Conservation (phyloP, 306 rosid genomes). For the Gastrolobium bilobum region DNA sequence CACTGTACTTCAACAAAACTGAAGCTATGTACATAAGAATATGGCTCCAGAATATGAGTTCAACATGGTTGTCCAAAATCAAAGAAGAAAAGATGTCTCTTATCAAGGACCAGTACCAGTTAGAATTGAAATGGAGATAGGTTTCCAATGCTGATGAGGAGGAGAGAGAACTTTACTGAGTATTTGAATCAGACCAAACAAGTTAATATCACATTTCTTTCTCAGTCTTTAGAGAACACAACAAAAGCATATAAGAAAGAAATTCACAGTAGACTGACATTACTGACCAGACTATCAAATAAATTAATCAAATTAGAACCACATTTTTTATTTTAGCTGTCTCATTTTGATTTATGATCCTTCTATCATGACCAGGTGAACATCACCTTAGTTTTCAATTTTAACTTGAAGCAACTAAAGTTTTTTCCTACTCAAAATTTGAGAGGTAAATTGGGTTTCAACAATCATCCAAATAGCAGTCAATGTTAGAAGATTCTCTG, state of each 20-base stretch:
- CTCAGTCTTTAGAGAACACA: not conserved
- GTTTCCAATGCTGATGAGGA: conserved; percentile 23
- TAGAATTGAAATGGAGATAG: conserved; percentile 10
- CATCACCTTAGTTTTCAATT: conserved; percentile 10
- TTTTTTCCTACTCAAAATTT: not conserved
- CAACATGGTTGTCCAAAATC: not conserved
- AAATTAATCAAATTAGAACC: not conserved
- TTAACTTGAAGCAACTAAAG: not conserved
- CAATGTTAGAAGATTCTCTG: conserved; percentile 32
- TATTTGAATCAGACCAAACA: conserved; percentile 31
- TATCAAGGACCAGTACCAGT: conserved; percentile 1
- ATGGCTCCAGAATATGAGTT: conserved; percentile 22
- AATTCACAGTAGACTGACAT: not conserved
- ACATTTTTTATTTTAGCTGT: not conserved
- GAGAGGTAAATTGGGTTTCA: conserved; percentile 3
- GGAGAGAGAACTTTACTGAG: not conserved
- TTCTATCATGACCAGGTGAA: not conserved
- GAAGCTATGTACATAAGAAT: conserved; percentile 23
- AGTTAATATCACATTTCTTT: not conserved
- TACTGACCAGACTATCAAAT: not conserved
- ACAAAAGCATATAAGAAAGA: not conserved
- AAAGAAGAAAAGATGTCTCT: not conserved
- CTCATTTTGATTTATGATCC: conserved; percentile 18
- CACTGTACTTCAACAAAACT: conserved; percentile 18
- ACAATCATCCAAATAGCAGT: not conserved